A percentile compares a stretch with the other conserved stretches of the same genome.
Conservation (phyloP, 78 protist genomes). For the Bodo saltans region DNA sequence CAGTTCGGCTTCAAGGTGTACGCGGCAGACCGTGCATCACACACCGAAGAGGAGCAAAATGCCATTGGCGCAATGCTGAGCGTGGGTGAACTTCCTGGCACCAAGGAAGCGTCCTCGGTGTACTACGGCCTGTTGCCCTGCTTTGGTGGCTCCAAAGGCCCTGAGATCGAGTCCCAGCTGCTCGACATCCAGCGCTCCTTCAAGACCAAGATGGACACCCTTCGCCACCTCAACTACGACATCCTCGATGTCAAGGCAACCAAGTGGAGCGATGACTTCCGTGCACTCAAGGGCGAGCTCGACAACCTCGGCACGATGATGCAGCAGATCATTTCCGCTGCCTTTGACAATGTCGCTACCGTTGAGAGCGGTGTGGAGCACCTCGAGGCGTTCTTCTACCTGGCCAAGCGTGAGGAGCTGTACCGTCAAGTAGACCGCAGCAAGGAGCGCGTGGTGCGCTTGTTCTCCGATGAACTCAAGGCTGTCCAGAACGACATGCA, state of each 20-base stretch:
- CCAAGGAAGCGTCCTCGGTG: too few relatives aligned
- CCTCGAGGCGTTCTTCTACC: slow-evolving; percentile 49
- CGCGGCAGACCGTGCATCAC: too few relatives aligned
- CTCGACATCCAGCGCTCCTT: slow-evolving; percentile 51
- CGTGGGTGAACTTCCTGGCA: background rate
- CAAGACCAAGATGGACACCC: slow-evolving; percentile 22
- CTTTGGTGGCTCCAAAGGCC: slow-evolving; percentile 58
- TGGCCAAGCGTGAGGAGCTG: slow-evolving; percentile 61
- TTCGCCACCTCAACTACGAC: slow-evolving; percentile 18
- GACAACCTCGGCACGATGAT: slow-evolving; percentile 68
- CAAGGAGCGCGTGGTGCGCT: background rate
- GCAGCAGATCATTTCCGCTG: slow-evolving; percentile 45
- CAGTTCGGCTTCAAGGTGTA: slow-evolving; percentile 55
- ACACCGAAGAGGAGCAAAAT: too few relatives aligned
- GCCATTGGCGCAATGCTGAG: too few relatives aligned
- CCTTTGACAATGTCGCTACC: slow-evolving; percentile 50
- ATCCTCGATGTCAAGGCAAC: slow-evolving; percentile 70
- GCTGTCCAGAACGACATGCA: background rate
- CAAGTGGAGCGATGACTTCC: slow-evolving; percentile 74
- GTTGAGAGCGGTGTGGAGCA: slow-evolving; percentile 44
- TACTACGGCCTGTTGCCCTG: slow-evolving; percentile 22
- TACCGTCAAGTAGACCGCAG: slow-evolving; percentile 31
- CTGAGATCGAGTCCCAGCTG: slow-evolving; percentile 31
- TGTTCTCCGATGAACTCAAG: slow-evolving; percentile 31
- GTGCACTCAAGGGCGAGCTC: slow-evolving; percentile 56